Evolutionary conservation across 768 basidiomycete species (phyloP), one percentile per base, ranked within the genome.

Genomic region (Leccinum incarnatum): DNA sequence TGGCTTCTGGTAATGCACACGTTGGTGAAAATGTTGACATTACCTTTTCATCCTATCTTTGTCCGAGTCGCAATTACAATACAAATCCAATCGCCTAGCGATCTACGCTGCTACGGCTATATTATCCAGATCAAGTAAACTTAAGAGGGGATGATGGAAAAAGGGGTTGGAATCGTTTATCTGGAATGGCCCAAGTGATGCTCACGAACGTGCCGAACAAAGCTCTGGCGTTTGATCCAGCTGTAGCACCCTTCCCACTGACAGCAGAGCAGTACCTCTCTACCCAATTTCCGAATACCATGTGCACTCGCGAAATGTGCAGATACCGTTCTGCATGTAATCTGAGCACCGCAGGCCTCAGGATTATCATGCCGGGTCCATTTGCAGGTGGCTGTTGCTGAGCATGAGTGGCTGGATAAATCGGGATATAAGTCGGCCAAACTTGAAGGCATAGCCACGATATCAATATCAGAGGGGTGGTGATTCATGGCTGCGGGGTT

Each of bases 181-280:
- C 59, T 47, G 7, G 1, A 9, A 15, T 51, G 60, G 3, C 40
- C 27, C 19, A 59, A 12, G 17, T 61, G 60, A 29, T 4, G 15
- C 42, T 61, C 57, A 11, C 60, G 53, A 19, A 61, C n/a, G 17
- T 61, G 57, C 15, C 60, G 48, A 10, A 37, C 40, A 14, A 61
- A 51, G 25, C 32, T 30, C n/a, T 23, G 37, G 11, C 60, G 49
- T 23, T 19, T 54, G 0, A 59, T 21, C 3, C 0, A 11, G 25
- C 23, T 59, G 4, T 23, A 5, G n/a, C 60, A 61, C 5, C 52
- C 57, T 2, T 23, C 14, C 60, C 60, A 61, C 25, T 11, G 8
- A n/a, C 49, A 50, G 8, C 15, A 30, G 4, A 50, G 17, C n/a
- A 19, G n/a, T 5, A 29, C 29, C 9, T 50, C 49, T 50, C n/a